phyloP scores from a whole-genome alignment of 2,329 filamentous ascomycete genomes.

The Neofusicoccum parvum region DNA sequence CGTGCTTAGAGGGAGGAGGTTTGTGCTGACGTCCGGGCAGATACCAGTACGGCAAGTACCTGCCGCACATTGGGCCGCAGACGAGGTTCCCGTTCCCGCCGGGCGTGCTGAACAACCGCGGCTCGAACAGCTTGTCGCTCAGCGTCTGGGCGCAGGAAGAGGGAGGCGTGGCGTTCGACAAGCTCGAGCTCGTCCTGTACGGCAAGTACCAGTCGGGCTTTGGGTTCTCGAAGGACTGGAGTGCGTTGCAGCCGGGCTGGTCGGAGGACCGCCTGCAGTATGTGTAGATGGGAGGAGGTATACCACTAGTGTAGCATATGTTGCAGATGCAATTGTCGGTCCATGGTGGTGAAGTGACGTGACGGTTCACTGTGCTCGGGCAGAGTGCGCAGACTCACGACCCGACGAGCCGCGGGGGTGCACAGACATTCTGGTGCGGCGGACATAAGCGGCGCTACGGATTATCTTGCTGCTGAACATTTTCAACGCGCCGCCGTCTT shows the following conservation, averaged over 20 bases:
- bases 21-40: background rate
- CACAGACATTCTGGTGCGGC: background rate
- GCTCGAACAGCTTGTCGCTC: constrained; percentile 60
- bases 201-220: constrained; percentile 58
- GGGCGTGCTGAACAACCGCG: constrained; percentile 60
- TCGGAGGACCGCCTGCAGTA: constrained; percentile 21
- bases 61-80: constrained; percentile 64
- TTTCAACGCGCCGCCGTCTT: background rate
- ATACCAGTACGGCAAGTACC: constrained; percentile 60
- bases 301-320: no score
- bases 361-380: no score
- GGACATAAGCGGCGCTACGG: constrained; percentile 7
- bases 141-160: constrained; percentile 61
- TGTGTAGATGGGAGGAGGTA: background rate
- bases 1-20: background rate
- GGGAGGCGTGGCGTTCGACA: constrained; percentile 50
- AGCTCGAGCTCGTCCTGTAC: constrained; percentile 53
- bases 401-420: no score
- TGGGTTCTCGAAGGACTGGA: constrained; percentile 50
- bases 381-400: no score
- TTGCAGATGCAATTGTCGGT: background rate
- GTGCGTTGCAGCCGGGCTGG: constrained; percentile 20
- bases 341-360: no score
- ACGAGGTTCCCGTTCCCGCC: constrained; percentile 62
- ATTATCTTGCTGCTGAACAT: background rate